Conservation (phyloP, 2,329 filamentous ascomycete genomes). For the Elsinoe perseae region DNA sequence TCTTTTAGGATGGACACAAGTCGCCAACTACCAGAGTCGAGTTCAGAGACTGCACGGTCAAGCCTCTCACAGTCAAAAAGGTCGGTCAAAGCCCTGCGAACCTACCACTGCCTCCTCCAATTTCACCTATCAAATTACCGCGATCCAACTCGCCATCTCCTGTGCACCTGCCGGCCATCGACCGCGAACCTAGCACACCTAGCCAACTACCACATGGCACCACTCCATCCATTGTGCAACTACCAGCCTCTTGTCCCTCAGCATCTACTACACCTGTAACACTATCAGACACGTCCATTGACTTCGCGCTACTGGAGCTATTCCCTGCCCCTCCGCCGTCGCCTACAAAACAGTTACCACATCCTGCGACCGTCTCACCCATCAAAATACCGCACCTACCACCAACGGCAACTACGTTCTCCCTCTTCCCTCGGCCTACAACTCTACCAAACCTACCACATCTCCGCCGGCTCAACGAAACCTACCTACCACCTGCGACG, state of each 20-base stretch:
- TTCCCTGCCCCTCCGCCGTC: background rate
- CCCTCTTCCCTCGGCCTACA: background rate
- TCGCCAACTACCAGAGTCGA: background rate
- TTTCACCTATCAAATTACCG: background rate
- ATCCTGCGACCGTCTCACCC: background rate
- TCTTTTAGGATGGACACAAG: constrained; percentile 23
- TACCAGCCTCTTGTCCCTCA: background rate
- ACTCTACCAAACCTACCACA: background rate
- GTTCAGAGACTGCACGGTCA: background rate
- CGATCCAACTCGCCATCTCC: background rate
- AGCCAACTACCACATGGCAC: background rate
- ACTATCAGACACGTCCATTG: background rate
- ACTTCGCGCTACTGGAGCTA: background rate
- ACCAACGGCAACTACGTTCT: background rate
- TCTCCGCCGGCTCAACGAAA: background rate
- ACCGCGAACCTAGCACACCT: background rate
- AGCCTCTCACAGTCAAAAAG: background rate
- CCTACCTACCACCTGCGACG: background rate
- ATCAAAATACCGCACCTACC: background rate
- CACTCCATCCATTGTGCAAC: background rate
- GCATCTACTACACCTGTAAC: background rate
- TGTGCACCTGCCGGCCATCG: background rate
- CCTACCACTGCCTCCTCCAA: background rate
- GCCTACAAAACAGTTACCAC: background rate
- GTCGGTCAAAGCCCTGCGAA: background rate